These are phyloP conservation scores for Hypomyces rosellus DNA, from an alignment of 2,329 filamentous ascomycete genomes.

Conservation along the genomic window DNA sequence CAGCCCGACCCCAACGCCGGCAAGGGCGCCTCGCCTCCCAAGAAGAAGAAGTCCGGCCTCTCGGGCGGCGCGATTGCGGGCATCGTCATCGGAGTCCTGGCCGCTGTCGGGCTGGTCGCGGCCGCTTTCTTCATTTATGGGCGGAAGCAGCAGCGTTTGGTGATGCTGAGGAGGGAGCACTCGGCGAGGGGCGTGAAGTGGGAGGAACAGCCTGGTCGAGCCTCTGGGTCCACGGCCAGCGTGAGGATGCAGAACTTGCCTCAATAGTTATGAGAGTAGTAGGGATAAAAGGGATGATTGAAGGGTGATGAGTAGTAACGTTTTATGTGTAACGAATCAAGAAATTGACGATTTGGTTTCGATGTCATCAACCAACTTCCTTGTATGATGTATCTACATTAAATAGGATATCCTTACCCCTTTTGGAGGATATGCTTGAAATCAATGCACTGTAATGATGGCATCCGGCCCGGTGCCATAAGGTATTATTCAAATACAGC, in stretches of 20 bases:
- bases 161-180: conserved; percentile 18
- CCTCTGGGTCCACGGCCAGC: conserved; percentile 15
- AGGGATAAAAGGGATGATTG: too few species aligned
- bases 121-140: conserved; percentile 51
- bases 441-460: too few species aligned
- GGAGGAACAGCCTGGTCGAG: conserved; percentile 13
- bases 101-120: conserved; percentile 54
- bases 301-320: too few species aligned
- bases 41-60: conserved; percentile 30
- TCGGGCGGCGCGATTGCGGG: conserved; percentile 68
- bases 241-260: conserved; percentile 17
- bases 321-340: too few species aligned
- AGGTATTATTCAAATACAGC: too few species aligned
- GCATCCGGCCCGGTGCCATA: too few species aligned
- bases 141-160: conserved; percentile 22
- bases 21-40: too few species aligned
- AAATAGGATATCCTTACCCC: too few species aligned
- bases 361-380: too few species aligned
- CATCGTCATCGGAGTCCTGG: conserved; percentile 63
- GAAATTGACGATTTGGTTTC: too few species aligned
- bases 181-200: conserved; percentile 20
- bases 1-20: conserved; percentile 4
- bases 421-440: too few species aligned
- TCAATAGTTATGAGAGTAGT: neutral
- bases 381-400: too few species aligned